Conservation (phyloP, 345 rosid species). For the Gossypium bickii region DNA sequence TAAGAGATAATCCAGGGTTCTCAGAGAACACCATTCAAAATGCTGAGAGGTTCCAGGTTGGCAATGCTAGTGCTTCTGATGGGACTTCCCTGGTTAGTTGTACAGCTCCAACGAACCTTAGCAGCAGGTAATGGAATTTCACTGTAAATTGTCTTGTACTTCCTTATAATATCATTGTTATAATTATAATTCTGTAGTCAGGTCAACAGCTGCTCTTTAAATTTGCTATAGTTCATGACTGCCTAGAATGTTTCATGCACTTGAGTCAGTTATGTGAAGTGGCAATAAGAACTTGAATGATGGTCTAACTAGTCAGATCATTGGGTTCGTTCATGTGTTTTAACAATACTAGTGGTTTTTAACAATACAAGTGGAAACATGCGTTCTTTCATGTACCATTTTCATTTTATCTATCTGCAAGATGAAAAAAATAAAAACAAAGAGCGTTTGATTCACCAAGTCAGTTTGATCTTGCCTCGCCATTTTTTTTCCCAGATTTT, state of each 20-base stretch:
- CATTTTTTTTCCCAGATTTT: slow-evolving; percentile 16
- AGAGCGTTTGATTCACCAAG: neutral
- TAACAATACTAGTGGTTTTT: too few species aligned
- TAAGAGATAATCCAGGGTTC: slow-evolving; percentile 31
- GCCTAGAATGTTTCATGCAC: neutral
- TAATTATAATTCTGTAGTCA: neutral
- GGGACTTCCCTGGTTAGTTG: slow-evolving; percentile 28
- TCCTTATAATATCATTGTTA: neutral
- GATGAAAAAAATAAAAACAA: neutral
- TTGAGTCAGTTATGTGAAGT: too few species aligned
- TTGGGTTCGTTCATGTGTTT: too few species aligned
- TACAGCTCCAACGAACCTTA: slow-evolving; percentile 24
- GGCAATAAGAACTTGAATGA: too few species aligned
- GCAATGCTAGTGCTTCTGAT: slow-evolving; percentile 20
- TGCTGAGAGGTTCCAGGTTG: slow-evolving; percentile 27
- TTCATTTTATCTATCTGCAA: neutral
- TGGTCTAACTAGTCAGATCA: too few species aligned
- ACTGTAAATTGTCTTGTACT: neutral
- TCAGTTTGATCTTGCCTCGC: neutral
- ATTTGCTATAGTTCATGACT: neutral
- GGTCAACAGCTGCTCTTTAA: neutral
- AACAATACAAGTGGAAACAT: too few species aligned
- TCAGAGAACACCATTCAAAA: slow-evolving; percentile 24
- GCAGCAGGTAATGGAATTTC: slow-evolving; percentile 35
- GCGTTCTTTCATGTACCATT: neutral